These are phyloP conservation scores for Solanum virginianum DNA, from an alignment of 257 asterid species.

Conservation along the genomic window DNA sequence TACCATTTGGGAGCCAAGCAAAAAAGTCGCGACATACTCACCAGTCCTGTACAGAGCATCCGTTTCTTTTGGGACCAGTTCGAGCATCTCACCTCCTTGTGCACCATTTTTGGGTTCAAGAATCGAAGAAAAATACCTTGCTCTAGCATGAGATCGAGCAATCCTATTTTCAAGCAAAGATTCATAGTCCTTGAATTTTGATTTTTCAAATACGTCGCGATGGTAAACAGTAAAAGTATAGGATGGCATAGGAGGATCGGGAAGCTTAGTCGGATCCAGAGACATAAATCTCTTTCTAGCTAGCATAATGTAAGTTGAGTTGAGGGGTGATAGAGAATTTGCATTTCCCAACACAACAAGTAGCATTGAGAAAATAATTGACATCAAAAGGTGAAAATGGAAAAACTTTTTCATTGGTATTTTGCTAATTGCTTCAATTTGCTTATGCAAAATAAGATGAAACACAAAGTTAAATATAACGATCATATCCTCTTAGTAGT, in stretches of 20 bases:
- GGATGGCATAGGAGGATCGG: not conserved
- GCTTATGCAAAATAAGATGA: not conserved
- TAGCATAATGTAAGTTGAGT: not conserved
- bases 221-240: not conserved
- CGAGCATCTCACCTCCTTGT: not conserved
- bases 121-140: not conserved
- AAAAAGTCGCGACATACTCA: not conserved
- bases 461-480: not conserved
- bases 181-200: not conserved
- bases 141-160: not conserved
- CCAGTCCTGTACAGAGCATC: not conserved
- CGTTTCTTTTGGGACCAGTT: not conserved
- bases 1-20: not conserved
- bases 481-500: not conserved
- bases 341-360: not conserved
- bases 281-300: not conserved
- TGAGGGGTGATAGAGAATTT: not conserved
- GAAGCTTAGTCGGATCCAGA: not conserved
- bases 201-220: not conserved
- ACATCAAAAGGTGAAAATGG: not conserved
- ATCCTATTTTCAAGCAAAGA: not conserved
- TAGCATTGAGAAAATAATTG: not conserved
- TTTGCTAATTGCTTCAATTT: not conserved
- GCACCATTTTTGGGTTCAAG: not conserved
- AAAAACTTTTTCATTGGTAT: not conserved